A percentile compares a stretch with the other conserved stretches of the same genome.
phyloP scores from a whole-genome alignment of 2,329 filamentous ascomycete genomes.

The Penicillium crustosum region DNA sequence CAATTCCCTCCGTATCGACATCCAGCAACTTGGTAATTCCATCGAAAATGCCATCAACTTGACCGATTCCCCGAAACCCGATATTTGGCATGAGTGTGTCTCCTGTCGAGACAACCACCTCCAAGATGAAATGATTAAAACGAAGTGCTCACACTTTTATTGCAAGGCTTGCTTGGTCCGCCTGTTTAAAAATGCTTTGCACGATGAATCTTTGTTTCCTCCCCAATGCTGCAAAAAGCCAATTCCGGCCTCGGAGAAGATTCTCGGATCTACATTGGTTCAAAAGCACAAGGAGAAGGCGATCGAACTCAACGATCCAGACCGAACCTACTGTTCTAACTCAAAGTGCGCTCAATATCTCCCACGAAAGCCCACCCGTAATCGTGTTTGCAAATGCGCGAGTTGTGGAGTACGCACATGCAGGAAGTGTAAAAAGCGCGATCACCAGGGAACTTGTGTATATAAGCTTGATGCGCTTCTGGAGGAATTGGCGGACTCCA shows the following conservation, averaged over 20 bases:
- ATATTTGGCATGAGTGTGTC: neutral
- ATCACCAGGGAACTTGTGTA: neutral
- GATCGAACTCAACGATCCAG: neutral
- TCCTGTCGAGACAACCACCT: neutral
- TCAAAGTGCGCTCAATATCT: constrained; percentile 1
- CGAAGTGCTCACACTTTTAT: constrained; percentile 1
- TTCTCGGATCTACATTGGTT: neutral
- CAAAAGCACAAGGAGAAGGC: neutral
- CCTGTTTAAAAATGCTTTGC: neutral
- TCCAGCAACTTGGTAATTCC: neutral
- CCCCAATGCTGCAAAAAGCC: constrained; percentile 1
- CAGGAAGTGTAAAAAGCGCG: constrained; percentile 1
- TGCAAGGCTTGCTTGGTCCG: neutral
- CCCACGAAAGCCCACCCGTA: neutral
- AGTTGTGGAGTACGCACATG: constrained; percentile 3
- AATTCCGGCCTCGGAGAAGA: neutral
- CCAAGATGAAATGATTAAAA: neutral
- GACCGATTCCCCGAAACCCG: neutral
- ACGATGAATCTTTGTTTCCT: constrained; percentile 3
- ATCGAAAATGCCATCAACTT: neutral
- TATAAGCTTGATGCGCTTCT: neutral
- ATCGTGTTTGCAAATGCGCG: neutral
- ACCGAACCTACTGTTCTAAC: constrained; percentile 5
- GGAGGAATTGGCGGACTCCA: neutral
- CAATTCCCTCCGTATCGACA: neutral